Conservation (phyloP, 331 rosid genomes). For the Acacia concinna region DNA sequence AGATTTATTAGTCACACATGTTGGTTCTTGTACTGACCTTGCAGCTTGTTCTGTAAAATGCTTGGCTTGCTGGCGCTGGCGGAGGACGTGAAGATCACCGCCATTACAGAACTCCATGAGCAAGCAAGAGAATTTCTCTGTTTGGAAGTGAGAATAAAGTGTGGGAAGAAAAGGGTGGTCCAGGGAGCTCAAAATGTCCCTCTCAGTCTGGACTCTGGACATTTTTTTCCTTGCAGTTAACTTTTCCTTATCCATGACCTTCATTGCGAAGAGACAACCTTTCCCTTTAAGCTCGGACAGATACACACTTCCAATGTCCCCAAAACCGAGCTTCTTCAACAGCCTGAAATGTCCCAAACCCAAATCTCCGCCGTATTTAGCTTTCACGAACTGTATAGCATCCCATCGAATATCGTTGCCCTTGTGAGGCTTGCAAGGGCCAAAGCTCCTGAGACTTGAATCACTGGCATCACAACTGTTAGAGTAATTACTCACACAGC, state of each 20-base stretch:
- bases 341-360: conserved; percentile 55
- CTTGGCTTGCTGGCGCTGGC: conserved; percentile 59
- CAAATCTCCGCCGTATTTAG: conserved; percentile 45
- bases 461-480: conserved; percentile 32
- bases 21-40: conserved; percentile 33
- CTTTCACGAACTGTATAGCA: conserved; percentile 45
- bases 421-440: conserved; percentile 58
- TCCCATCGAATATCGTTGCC: conserved; percentile 60
- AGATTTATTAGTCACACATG: neutral
- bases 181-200: conserved; percentile 49
- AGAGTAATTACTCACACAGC: conserved; percentile 19
- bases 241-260: conserved; percentile 59
- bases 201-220: conserved; percentile 57
- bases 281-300: conserved; percentile 53
- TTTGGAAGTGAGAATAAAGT: conserved; percentile 61
- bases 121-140: conserved; percentile 62
- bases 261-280: conserved; percentile 56
- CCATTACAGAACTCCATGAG: conserved; percentile 68
- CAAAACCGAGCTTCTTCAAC: conserved; percentile 62
- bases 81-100: conserved; percentile 59
- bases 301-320: conserved; percentile 64
- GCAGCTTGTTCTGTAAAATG: conserved; percentile 56
- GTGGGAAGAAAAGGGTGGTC: conserved; percentile 68
- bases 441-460: conserved; percentile 29
- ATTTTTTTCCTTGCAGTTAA: conserved; percentile 54